A percentile compares a stretch with the other conserved stretches of the same genome.
Conservation (phyloP, 2,329 filamentous ascomycete species). For the Scolecobasidium constrictum region DNA sequence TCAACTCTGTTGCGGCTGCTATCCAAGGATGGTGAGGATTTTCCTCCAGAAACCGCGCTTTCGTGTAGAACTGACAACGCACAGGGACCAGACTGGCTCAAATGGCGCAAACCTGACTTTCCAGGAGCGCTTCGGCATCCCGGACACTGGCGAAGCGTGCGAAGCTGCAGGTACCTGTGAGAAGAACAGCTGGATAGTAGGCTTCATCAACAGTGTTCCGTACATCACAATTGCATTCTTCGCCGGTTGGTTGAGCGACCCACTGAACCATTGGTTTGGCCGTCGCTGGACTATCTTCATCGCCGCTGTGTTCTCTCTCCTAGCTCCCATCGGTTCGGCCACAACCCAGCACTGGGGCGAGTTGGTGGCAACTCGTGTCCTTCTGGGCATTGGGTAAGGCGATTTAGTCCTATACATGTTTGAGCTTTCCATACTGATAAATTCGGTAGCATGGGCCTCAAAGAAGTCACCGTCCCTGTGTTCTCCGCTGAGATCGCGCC, state of each 20-base stretch:
- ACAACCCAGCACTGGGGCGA: constrained; percentile 27
- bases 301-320: constrained; percentile 18
- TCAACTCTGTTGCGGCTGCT: constrained; percentile 60
- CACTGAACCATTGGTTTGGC: constrained; percentile 18
- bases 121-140: constrained; percentile 43
- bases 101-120: constrained; percentile 52
- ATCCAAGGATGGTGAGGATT: constrained; percentile 57
- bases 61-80: no score
- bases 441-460: constrained; percentile 32
- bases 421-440: background rate
- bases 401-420: constrained; percentile 17
- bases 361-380: constrained; percentile 26
- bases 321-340: constrained; percentile 24
- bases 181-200: constrained; percentile 20
- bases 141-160: constrained; percentile 12
- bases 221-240: constrained; percentile 14
- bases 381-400: constrained; percentile 22
- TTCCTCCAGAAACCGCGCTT: no score
- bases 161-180: constrained; percentile 6
- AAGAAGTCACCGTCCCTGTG: constrained; percentile 34
- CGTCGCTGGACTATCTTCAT: constrained; percentile 21
- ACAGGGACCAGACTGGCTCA: constrained; percentile 50
- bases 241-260: constrained; percentile 19
- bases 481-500: constrained; percentile 29
- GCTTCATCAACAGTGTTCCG: constrained; percentile 16